Percentiles rank a stretch among this genome's conserved stretches.
These are phyloP conservation scores for Rehmannia glutinosa DNA, from an alignment of 257 asterid genomes.

Conservation along the genomic window DNA sequence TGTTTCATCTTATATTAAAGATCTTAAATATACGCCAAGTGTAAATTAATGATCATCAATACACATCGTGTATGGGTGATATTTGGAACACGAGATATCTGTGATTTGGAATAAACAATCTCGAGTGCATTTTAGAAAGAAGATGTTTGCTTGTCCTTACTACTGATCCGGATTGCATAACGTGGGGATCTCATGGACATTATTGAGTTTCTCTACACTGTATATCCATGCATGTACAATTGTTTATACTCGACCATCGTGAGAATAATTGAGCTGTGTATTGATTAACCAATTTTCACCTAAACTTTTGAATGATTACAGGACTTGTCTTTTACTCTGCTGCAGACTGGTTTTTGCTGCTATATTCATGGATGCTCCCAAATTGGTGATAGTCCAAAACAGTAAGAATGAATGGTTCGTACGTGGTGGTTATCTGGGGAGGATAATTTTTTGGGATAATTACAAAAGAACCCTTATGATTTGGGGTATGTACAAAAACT, in stretches of 20 bases:
- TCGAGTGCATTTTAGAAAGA: too few relatives aligned
- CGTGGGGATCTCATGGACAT: slow-evolving; percentile 35
- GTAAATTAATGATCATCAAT: too few relatives aligned
- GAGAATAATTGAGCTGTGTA: slow-evolving; percentile 22
- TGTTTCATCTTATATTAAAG: too few relatives aligned
- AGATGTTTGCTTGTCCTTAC: slow-evolving; percentile 28
- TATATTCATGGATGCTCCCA: background rate
- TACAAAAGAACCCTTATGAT: too few relatives aligned
- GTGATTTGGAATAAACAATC: too few relatives aligned
- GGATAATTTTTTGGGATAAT: too few relatives aligned
- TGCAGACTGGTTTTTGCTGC: background rate
- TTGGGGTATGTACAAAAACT: too few relatives aligned
- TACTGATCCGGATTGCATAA: slow-evolving; percentile 23
- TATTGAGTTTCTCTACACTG: background rate
- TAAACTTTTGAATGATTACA: background rate
- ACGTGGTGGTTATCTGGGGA: too few relatives aligned
- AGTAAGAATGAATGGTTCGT: too few relatives aligned
- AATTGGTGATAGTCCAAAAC: background rate
- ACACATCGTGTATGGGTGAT: too few relatives aligned
- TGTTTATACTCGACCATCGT: slow-evolving; percentile 19
- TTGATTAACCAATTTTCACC: background rate
- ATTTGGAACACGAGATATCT: too few relatives aligned
- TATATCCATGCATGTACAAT: slow-evolving; percentile 22
- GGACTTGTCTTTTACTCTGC: background rate
- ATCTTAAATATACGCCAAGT: too few relatives aligned